phyloP scores from a whole-genome alignment of 1,139 yeast species.

The Sugiyamaella sp. region DNA sequence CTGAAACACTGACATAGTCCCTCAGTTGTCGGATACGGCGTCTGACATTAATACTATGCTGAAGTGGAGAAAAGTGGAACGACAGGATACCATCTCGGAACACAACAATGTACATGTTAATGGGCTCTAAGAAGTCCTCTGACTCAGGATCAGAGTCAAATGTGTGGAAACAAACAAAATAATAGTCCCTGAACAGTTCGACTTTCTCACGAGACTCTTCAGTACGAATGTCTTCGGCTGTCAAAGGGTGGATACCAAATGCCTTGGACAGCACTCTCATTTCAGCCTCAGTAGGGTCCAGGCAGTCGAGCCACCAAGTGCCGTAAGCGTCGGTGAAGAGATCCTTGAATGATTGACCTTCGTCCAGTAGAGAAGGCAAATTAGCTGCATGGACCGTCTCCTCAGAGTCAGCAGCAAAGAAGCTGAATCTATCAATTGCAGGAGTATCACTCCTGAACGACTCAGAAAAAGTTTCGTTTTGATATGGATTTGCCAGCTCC shows the following conservation, averaged over 20 bases:
- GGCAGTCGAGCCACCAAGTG: constrained; percentile 82
- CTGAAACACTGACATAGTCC: constrained; percentile 82
- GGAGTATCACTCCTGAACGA: constrained; percentile 21
- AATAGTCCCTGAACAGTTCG: constrained; percentile 84
- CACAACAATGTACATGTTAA: constrained; percentile 85
- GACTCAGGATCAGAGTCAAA: constrained; percentile 70
- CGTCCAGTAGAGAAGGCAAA: constrained; percentile 68
- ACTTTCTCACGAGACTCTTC: constrained; percentile 96
- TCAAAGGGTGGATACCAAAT: constrained; percentile 91
- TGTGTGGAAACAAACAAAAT: constrained; percentile 89
- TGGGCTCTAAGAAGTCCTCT: constrained; percentile 83
- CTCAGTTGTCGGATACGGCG: constrained; percentile 88
- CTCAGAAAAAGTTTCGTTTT: not conserved
- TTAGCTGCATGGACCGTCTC: constrained; percentile 91
- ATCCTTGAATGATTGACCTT: constrained; percentile 65
- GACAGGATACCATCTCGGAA: constrained; percentile 82
- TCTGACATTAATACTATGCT: constrained; percentile 85
- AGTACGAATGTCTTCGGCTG: constrained; percentile 90
- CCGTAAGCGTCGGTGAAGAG: constrained; percentile 66
- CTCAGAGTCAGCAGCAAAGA: constrained; percentile 77
- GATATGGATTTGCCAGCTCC: constrained; percentile 19
- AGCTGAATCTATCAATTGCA: constrained; percentile 67
- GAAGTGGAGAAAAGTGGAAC: constrained; percentile 81
- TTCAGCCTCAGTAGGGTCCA: constrained; percentile 93
- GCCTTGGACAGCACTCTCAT: constrained; percentile 90